phyloP scores from a whole-genome alignment of 1,284 basidiomycete genomes.

The Pseudozyma tsukubaensis region DNA sequence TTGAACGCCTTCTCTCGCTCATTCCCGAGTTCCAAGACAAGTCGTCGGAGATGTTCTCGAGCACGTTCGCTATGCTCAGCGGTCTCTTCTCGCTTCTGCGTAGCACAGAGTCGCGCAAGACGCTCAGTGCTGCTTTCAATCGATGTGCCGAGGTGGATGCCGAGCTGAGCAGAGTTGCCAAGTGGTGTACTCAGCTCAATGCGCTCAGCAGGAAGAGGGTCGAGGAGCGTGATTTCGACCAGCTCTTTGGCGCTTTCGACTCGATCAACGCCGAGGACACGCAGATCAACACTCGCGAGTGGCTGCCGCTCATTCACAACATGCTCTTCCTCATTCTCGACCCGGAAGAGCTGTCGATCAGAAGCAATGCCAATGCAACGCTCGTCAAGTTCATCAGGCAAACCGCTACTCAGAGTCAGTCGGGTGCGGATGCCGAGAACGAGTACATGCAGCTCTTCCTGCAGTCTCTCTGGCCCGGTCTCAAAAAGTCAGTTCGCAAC shows the following conservation, averaged over 20 bases:
- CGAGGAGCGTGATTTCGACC: conserved; percentile 94
- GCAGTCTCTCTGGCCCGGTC: conserved; percentile 79
- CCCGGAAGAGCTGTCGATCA: conserved; percentile 85
- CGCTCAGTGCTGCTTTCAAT: conserved; percentile 54
- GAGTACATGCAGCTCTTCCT: conserved; percentile 72
- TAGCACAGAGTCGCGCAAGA: conserved; percentile 41
- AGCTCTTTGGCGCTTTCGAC: conserved; percentile 82
- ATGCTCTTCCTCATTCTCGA: conserved; percentile 89
- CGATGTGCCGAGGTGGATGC: conserved; percentile 58
- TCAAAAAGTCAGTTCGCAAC: conserved; percentile 84
- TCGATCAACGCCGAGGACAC: conserved; percentile 78
- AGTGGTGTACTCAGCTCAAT: conserved; percentile 74
- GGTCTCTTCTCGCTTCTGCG: conserved; percentile 60
- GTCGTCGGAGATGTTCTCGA: conserved; percentile 44
- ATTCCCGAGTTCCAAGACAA: conserved; percentile 74
- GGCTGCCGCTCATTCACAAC: conserved; percentile 87
- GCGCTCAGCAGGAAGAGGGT: conserved; percentile 83
- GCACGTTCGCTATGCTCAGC: conserved; percentile 58
- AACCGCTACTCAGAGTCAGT: conserved; percentile 28
- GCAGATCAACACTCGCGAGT: conserved; percentile 72
- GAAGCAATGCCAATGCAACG: conserved; percentile 82
- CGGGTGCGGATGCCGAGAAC: conserved; percentile 19
- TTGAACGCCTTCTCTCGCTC: conserved; percentile 80
- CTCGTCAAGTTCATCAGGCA: conserved; percentile 79
- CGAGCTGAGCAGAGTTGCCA: conserved; percentile 41